Base-by-base conservation (phyloP, 2,329 filamentous ascomycete species). In the Mycosphaerella arachidis region DNA sequence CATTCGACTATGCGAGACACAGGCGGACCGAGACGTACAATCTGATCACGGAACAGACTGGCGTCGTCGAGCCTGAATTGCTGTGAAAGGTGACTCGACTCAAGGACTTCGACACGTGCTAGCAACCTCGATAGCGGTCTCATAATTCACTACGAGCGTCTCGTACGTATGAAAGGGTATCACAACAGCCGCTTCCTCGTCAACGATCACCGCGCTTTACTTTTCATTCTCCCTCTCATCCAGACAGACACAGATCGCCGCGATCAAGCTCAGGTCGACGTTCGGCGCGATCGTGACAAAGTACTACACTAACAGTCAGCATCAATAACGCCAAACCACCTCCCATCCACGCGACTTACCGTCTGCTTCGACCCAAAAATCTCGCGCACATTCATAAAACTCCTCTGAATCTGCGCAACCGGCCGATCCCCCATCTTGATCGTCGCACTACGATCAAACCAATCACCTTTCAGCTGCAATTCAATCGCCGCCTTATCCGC, bases 161-260 rank as follows among this genome's bases (percentile, higher is more conserved):
- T 2, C 40, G n/a, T n/a, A 18, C 40, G 4, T n/a, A 43, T 8
- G 40, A 43, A 43, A 18, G 40, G 40, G 40, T 43, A 43, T 18
- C 40, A 43, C n/a, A n/a, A n/a, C 12, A n/a, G 18, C 35, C 8
- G 10, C 1, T 37, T 10, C 10, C 35, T 37, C 40, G 7, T 43
- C 40, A n/a, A n/a, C 40, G 4, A 43, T 43, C 51, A 53, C 12
- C 2, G 31, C 31, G 7, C 40, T 5, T 20, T 35, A 56, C 40
- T 48, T 33, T 30, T 83, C 79, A 52, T 85, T 83, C 59, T 86
- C 82, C 76, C 81, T 82, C 79, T 89, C 86, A 64, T 90, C 87
- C 61, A 90, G 75, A 61, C 82, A 85, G 55, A 90, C 85, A 69
- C 86, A 89, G 68, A 90, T 76, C 10, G 86, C 87, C 0, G 80